phyloP scores from a whole-genome alignment of 495 filamentous ascomycete genomes.

The Lichina pygmaea region DNA sequence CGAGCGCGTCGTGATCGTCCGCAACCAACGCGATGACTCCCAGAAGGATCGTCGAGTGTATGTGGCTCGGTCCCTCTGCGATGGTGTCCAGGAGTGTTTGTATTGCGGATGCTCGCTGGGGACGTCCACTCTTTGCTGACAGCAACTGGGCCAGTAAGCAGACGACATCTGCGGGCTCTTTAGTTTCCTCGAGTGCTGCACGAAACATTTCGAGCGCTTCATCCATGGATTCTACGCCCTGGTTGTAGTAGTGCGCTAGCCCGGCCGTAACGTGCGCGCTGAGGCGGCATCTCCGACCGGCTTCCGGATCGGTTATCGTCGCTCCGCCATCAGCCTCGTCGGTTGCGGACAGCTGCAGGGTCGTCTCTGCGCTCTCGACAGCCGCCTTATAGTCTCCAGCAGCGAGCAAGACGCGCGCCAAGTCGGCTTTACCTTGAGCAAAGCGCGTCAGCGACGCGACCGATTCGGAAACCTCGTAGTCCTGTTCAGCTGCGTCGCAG shows the following conservation, averaged over 20 bases:
- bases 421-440: conserved; percentile 65
- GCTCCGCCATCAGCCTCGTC: conserved; percentile 28
- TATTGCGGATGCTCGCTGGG: conserved; percentile 45
- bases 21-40: conserved; percentile 66
- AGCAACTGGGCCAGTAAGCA: conserved; percentile 74
- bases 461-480: conserved; percentile 66
- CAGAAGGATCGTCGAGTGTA: conserved; percentile 49
- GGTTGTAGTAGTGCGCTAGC: conserved; percentile 44
- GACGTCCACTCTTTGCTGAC: conserved; percentile 65
- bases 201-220: conserved; percentile 55
- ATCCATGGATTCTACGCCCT: conserved; percentile 19
- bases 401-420: conserved; percentile 54
- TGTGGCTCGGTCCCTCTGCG: conserved; percentile 41
- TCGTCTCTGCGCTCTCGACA: conserved; percentile 42
- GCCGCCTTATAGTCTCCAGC: conserved; percentile 32
- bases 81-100: conserved; percentile 59
- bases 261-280: conserved; percentile 74
- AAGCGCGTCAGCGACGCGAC: conserved; percentile 40
- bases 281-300: conserved; percentile 37
- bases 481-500: conserved; percentile 40
- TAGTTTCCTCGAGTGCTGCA: conserved; percentile 51
- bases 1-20: conserved; percentile 43
- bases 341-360: conserved; percentile 38
- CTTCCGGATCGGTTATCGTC: conserved; percentile 21
- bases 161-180: conserved; percentile 55